These are phyloP conservation scores for Pseudocercospora eumusae DNA, from an alignment of 2,329 filamentous ascomycete species.

Conservation along the genomic window DNA sequence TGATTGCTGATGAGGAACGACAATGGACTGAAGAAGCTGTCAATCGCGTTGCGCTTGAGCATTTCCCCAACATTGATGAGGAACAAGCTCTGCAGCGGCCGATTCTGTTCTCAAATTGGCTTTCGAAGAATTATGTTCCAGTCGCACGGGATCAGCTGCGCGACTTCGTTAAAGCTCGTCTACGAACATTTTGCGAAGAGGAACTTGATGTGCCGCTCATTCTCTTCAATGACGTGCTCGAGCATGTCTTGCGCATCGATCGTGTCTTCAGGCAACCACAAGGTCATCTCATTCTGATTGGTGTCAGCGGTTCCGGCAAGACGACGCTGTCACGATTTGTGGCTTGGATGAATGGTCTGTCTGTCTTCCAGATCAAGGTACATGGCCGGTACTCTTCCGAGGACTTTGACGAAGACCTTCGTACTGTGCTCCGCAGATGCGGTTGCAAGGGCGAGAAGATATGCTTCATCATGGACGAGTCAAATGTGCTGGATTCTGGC, in stretches of 20 bases:
- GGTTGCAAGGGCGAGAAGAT: conserved; percentile 99
- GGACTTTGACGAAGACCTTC: conserved; percentile 96
- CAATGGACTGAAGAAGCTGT: conserved; percentile 93
- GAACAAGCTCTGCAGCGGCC: conserved; percentile 84
- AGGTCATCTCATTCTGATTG: conserved; percentile 96
- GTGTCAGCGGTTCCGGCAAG: conserved; percentile 97
- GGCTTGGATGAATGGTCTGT: conserved; percentile 99
- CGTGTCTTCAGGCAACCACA: conserved; percentile 98
- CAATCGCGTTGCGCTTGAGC: conserved; percentile 79
- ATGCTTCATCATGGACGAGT: conserved; percentile 99
- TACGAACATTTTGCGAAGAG: conserved; percentile 98
- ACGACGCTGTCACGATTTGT: conserved; percentile 97
- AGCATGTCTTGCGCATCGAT: conserved; percentile 97
- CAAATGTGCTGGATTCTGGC: conserved; percentile 95
- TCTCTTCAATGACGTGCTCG: conserved; percentile 97
- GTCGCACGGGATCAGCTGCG: conserved; percentile 93
- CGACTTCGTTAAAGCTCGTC: conserved; percentile 94
- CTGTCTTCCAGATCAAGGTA: conserved; percentile 99
- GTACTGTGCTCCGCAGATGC: conserved; percentile 87
- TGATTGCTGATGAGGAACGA: conserved; percentile 91
- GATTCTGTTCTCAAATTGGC: conserved; percentile 98
- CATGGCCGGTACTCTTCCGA: conserved; percentile 97
- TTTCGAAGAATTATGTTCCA: conserved; percentile 97
- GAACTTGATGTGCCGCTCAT: conserved; percentile 98
- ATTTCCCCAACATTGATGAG: conserved; percentile 95